Evolutionary conservation across 192 early-diverging fungal species (phyloP).

Genomic region (Mortierella claussenii): DNA sequence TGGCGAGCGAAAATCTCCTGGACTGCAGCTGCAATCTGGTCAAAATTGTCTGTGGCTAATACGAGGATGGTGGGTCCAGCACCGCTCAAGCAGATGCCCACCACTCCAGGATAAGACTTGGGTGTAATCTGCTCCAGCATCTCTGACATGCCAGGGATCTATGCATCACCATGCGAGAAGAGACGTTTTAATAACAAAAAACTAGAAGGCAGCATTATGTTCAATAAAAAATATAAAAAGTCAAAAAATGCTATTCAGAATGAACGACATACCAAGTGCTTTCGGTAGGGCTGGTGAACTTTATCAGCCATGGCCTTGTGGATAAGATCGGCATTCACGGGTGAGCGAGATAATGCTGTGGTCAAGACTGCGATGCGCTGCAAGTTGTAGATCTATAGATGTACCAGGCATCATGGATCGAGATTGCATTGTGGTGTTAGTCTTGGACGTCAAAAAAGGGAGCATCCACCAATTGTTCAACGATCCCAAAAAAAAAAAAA

Average conservation of each 20-base stretch:
- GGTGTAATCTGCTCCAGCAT: slow-evolving; percentile 82
- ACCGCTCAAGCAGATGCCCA: slow-evolving; percentile 94
- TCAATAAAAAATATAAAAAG: too few species aligned
- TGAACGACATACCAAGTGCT: slow-evolving; percentile 76
- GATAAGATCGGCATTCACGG: slow-evolving; percentile 82
- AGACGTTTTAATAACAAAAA: too few species aligned
- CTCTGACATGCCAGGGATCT: slow-evolving; percentile 89
- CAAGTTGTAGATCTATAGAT: slow-evolving; percentile 82
- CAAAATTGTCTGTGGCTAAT: slow-evolving; percentile 86
- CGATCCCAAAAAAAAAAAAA: not conserved
- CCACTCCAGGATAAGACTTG: slow-evolving; percentile 80
- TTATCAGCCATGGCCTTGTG: slow-evolving; percentile 94
- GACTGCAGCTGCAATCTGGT: slow-evolving; percentile 78
- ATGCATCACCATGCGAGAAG: too few species aligned
- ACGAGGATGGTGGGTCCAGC: slow-evolving; percentile 97
- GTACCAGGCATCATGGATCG: not conserved
- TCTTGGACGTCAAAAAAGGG: too few species aligned
- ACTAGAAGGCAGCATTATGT: too few species aligned
- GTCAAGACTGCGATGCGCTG: slow-evolving; percentile 94
- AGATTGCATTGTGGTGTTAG: not conserved
- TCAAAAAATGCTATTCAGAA: too few species aligned
- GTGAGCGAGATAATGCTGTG: slow-evolving; percentile 77
- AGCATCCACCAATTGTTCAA: too few species aligned
- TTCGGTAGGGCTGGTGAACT: slow-evolving; percentile 97
- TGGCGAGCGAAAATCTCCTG: slow-evolving; percentile 67